These are phyloP conservation scores for Saccharum officinarum DNA, from an alignment of 176 grass and related monocot genomes.

Conservation along the genomic window DNA sequence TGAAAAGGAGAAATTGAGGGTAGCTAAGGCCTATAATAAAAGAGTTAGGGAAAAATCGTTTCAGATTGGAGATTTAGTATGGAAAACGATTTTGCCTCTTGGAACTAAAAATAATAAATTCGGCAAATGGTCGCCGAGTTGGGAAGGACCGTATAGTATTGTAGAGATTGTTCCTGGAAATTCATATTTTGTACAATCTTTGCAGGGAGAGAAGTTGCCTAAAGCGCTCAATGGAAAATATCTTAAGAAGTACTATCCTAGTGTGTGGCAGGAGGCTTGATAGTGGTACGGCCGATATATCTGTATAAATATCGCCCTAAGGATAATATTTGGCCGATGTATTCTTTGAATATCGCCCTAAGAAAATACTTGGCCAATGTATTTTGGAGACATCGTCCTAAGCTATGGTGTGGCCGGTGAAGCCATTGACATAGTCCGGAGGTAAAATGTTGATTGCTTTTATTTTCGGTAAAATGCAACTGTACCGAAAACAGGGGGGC, in stretches of 20 bases:
- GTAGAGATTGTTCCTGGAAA: background rate
- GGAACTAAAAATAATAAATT: background rate
- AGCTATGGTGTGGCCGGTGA: background rate
- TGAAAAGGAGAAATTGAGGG: background rate
- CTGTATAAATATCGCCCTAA: too few relatives aligned
- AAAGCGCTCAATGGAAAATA: background rate
- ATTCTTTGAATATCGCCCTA: background rate
- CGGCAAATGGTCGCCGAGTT: background rate
- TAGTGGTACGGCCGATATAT: too few relatives aligned
- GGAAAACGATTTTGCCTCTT: background rate
- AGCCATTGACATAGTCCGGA: too few relatives aligned
- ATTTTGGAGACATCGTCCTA: background rate
- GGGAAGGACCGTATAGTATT: background rate
- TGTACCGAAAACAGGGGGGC: too few relatives aligned
- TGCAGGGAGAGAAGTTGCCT: background rate
- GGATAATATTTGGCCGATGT: too few relatives aligned
- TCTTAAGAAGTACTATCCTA: too few relatives aligned
- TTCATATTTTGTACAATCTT: conserved; percentile 4
- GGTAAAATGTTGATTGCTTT: too few relatives aligned
- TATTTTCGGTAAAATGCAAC: too few relatives aligned
- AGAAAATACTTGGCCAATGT: background rate
- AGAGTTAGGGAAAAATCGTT: background rate
- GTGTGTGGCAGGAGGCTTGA: too few relatives aligned
- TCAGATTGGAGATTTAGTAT: background rate
- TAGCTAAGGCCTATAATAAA: background rate